These are phyloP conservation scores for Hypoxylon trugodes DNA, from an alignment of 495 filamentous ascomycete species.

Conservation along the genomic window DNA sequence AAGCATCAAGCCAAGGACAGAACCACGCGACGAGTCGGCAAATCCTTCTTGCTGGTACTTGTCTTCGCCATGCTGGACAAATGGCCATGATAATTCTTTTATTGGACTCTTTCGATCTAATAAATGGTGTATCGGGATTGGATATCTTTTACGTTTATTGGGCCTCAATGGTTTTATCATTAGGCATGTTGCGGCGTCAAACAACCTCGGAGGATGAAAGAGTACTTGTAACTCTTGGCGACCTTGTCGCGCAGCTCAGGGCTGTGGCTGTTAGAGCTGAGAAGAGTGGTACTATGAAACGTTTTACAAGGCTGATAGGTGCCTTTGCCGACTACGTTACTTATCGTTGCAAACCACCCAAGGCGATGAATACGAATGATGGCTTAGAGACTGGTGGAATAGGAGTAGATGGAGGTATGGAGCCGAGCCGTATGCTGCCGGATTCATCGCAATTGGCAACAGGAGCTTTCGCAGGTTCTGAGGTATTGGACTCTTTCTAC, in stretches of 20 bases:
- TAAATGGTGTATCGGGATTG: slow-evolving; percentile 21
- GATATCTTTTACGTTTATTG: slow-evolving; percentile 27
- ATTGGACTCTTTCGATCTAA: slow-evolving; percentile 21
- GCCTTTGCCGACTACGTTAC: slow-evolving; percentile 26
- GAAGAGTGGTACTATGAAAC: slow-evolving; percentile 28
- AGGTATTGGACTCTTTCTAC: slow-evolving; percentile 11
- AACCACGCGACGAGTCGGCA: background rate
- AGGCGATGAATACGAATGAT: background rate
- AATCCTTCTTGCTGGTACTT: background rate
- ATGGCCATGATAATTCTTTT: slow-evolving; percentile 16
- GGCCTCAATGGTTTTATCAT: slow-evolving; percentile 18
- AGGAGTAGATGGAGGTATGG: background rate
- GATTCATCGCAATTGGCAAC: background rate
- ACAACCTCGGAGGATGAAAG: background rate
- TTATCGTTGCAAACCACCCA: slow-evolving; percentile 10
- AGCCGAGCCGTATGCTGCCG: background rate
- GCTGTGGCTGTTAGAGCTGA: background rate
- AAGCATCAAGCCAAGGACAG: background rate
- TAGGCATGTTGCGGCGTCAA: slow-evolving; percentile 13
- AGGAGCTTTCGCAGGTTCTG: background rate
- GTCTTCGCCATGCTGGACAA: slow-evolving; percentile 17
- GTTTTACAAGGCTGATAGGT: slow-evolving; percentile 12
- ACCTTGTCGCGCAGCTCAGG: slow-evolving; percentile 13
- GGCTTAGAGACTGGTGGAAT: background rate
- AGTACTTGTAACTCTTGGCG: background rate